Conservation (phyloP, 768 basidiomycete species). For the Pholiota conissans region DNA sequence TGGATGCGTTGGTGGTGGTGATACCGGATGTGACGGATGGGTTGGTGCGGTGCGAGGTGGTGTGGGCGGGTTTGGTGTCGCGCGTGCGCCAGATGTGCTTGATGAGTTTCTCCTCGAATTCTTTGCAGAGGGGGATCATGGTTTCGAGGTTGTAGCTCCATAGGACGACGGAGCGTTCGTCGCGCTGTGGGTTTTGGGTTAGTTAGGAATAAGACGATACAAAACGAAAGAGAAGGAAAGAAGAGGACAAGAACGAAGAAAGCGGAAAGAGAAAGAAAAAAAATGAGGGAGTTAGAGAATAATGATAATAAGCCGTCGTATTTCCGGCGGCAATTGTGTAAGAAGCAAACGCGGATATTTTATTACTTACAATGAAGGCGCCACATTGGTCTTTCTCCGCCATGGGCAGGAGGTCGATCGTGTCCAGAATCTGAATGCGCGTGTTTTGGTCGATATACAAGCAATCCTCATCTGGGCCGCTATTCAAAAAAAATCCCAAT, state of each 20-base stretch:
- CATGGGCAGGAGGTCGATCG: conserved; percentile 61
- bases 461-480: conserved; percentile 50
- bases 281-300: too few species aligned
- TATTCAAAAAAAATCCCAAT: conserved; percentile 27
- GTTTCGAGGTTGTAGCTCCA: conserved; percentile 74
- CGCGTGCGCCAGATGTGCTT: conserved; percentile 75
- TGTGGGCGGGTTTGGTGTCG: neutral
- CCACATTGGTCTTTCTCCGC: conserved; percentile 90
- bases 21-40: conserved; percentile 12
- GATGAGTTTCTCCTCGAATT: conserved; percentile 79
- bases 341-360: neutral
- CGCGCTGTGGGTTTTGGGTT: conserved; percentile 38
- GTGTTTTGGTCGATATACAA: conserved; percentile 78
- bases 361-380: conserved; percentile 71
- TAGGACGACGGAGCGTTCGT: conserved; percentile 77
- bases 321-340: neutral
- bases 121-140: conserved; percentile 69
- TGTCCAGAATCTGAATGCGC: conserved; percentile 81
- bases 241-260: too few species aligned
- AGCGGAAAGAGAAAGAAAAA: too few species aligned
- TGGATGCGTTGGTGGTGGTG: conserved; percentile 15
- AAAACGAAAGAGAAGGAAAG: too few species aligned
- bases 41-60: conserved; percentile 14
- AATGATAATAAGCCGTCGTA: neutral
- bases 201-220: too few species aligned